A percentile compares a stretch with the other conserved stretches of the same genome.
phyloP scores from a whole-genome alignment of 305 asterid species.

The Withania somnifera region DNA sequence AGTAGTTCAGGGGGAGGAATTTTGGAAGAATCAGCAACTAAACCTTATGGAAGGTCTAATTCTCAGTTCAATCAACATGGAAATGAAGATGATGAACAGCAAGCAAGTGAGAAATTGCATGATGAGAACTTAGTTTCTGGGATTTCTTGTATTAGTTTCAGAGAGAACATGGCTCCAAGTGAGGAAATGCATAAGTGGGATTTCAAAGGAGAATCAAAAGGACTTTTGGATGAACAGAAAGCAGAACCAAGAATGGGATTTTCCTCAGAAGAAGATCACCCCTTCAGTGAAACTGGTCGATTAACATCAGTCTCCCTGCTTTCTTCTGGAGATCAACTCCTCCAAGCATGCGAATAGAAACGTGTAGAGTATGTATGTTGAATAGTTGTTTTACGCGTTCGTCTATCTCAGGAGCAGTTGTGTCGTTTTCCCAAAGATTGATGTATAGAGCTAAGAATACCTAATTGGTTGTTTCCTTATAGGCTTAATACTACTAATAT shows the following conservation, averaged over 20 bases:
- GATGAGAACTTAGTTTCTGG: background rate
- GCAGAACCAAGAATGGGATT: constrained; percentile 2
- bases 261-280: constrained; percentile 27
- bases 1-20: constrained; percentile 17
- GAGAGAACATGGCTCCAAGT: constrained; percentile 45
- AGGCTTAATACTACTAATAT: background rate
- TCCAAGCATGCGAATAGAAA: constrained; percentile 9
- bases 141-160: constrained; percentile 12
- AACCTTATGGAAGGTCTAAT: constrained; percentile 36
- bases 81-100: constrained; percentile 16
- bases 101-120: background rate
- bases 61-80: constrained; percentile 38
- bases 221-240: constrained; percentile 29
- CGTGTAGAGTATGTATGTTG: too few relatives aligned
- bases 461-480: background rate
- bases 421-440: background rate
- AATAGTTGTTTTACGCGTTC: background rate
- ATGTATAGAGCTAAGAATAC: background rate
- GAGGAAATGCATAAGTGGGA: constrained; percentile 17
- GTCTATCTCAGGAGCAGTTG: background rate
- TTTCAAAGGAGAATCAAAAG: constrained; percentile 23
- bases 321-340: constrained; percentile 21
- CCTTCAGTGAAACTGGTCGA: constrained; percentile 20
- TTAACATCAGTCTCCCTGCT: constrained; percentile 36
- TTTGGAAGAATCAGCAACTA: constrained; percentile 19